phyloP scores from a whole-genome alignment of 768 basidiomycete genomes.

The Coprinopsis cinerea region DNA sequence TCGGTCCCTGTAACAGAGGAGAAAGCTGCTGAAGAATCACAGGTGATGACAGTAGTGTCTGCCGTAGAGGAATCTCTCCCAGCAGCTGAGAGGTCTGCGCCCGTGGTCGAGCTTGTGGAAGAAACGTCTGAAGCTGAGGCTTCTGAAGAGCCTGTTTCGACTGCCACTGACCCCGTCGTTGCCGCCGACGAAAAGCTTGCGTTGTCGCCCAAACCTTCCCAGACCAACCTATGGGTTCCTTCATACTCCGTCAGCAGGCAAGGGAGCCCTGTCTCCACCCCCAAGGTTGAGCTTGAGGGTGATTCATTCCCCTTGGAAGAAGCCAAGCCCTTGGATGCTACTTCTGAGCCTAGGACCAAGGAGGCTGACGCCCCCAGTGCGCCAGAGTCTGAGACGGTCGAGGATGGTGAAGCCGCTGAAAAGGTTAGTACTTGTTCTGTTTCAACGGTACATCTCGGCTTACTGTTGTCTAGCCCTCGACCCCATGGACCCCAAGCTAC shows the following conservation, averaged over 20 bases:
- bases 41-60: too few relatives aligned
- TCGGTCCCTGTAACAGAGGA: too few relatives aligned
- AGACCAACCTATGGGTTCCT: slow-evolving; percentile 14
- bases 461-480: too few relatives aligned
- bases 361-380: background rate
- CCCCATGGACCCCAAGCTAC: too few relatives aligned
- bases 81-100: background rate
- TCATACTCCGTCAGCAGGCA: slow-evolving; percentile 20
- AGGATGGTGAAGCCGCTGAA: too few relatives aligned
- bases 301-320: background rate
- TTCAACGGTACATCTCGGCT: too few relatives aligned
- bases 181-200: background rate
- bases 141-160: background rate
- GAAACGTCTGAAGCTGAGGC: too few relatives aligned
- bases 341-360: too few relatives aligned
- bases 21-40: too few relatives aligned
- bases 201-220: slow-evolving; percentile 2
- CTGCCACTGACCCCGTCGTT: background rate
- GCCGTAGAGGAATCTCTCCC: background rate
- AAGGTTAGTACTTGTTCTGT: too few relatives aligned
- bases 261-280: slow-evolving; percentile 15
- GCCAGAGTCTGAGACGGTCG: background rate
- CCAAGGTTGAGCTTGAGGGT: background rate
- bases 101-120: background rate
- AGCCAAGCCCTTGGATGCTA: background rate